Conservation (phyloP, 192 early-diverging fungal genomes). For the Podila horticola region DNA sequence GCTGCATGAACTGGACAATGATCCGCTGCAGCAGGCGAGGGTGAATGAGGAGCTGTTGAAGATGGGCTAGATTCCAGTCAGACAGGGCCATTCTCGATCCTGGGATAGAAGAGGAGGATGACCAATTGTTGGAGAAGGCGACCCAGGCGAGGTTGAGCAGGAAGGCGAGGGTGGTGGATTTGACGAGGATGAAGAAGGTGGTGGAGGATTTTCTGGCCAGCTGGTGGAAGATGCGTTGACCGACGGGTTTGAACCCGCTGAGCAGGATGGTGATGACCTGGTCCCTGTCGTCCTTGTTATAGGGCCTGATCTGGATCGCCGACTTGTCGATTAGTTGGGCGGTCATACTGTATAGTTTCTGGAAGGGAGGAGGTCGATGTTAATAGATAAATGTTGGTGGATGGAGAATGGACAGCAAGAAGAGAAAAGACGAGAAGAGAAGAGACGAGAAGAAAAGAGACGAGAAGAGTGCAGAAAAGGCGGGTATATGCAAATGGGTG, state of each 20-base stretch:
- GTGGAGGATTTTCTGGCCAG: slow-evolving; percentile 5
- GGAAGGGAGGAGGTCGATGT: neutral
- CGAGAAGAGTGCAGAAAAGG: neutral
- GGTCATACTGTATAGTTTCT: neutral
- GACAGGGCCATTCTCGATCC: neutral
- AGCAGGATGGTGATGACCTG: slow-evolving; percentile 30
- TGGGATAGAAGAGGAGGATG: neutral
- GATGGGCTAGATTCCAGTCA: neutral
- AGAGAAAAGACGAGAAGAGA: neutral
- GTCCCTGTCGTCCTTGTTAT: slow-evolving; percentile 17
- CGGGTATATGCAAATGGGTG: neutral
- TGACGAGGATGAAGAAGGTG: slow-evolving; percentile 15
- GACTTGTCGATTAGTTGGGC: slow-evolving; percentile 9
- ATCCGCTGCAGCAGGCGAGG: slow-evolving; percentile 4
- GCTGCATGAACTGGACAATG: slow-evolving; percentile 17
- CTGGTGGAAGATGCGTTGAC: neutral
- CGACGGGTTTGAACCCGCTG: slow-evolving; percentile 4
- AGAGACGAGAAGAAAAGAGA: neutral
- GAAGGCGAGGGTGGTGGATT: slow-evolving; percentile 15
- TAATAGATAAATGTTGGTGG: neutral
- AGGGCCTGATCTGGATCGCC: slow-evolving; percentile 33
- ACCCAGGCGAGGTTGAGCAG: slow-evolving; percentile 19
- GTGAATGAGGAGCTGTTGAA: neutral
- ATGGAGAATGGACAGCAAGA: neutral
- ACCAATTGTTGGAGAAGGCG: slow-evolving; percentile 2